Base-by-base conservation (phyloP, 2,329 filamentous ascomycete genomes). In the Sarocladiaceae sp. region DNA sequence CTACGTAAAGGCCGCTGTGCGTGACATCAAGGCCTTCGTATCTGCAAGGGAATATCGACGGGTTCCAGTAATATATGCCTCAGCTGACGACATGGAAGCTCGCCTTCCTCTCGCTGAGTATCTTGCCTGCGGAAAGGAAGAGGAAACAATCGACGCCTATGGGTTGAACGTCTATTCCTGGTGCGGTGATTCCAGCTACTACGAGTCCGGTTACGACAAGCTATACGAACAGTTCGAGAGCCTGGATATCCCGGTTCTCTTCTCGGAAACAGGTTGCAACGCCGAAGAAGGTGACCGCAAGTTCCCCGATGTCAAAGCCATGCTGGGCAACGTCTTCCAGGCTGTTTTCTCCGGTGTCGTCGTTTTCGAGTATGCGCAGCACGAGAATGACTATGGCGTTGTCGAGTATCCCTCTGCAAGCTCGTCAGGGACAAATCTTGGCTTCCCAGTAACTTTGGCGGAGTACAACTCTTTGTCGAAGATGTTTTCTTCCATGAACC, bases 261-360 rank as follows among this genome's bases (percentile, higher is more conserved):
- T 45, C 27, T 23, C 32, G 10, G 41, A 44, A 20, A 45, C 43
- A 13, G 43, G 43, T 19, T 37, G 43, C 18, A 13, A 29, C 9
- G 12, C 18, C 13, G 19, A 45, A 16, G 27, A 37, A 11, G 26
- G 21, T n/a, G 13, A 20, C 6, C 19, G 20, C 19, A 24, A 37
- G 11, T 37, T 35, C 32, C 11, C 31, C 13, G 43, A 45, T n/a
- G 43, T 45, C 6, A n/a, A 34, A 10, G 32, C n/a, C 6, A 37
- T 45, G 19, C 31, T 45, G 31, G 43, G 43, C 3, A 23, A 16
- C 11, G 23, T 13, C 23, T 27, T 45, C 19, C 31, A 34, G 31
- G 43, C 18, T 16, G 23, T 35, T 10, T 45, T 45, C 33, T 45
- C 43, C 23, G 43, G 43, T 4, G 12, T 34, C n/a, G 19, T 37